Percentiles rank a stretch among this genome's conserved stretches.
These are phyloP conservation scores for Carex littledalei DNA, from an alignment of 176 grass and related monocot species.

Conservation along the genomic window DNA sequence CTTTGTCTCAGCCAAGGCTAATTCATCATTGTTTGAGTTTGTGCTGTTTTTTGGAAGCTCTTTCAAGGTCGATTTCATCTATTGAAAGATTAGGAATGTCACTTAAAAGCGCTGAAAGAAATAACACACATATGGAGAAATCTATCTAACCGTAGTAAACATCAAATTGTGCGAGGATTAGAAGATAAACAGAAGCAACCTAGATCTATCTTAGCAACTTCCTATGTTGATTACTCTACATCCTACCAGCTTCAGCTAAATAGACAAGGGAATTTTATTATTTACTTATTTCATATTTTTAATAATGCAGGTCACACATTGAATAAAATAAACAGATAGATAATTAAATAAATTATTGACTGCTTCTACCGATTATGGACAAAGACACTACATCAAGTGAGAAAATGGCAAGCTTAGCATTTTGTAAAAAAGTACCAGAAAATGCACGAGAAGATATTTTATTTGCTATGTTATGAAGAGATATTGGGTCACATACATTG, in stretches of 20 bases:
- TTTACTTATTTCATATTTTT: background rate
- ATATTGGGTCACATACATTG: slow-evolving; percentile 42
- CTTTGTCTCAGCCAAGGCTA: slow-evolving; percentile 53
- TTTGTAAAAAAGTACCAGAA: slow-evolving; percentile 21
- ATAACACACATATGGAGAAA: background rate
- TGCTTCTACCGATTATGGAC: background rate
- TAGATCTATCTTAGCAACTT: slow-evolving; percentile 19
- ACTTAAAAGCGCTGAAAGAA: background rate
- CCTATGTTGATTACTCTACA: background rate
- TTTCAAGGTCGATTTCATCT: slow-evolving; percentile 53
- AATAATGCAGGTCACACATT: slow-evolving; percentile 5
- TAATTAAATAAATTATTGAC: background rate
- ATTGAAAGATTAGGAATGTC: background rate
- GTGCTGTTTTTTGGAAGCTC: slow-evolving; percentile 38
- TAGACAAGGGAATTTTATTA: background rate
- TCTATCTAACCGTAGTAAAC: background rate
- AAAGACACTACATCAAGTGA: slow-evolving; percentile 7
- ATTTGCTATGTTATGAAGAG: slow-evolving; percentile 25
- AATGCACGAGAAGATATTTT: slow-evolving; percentile 3
- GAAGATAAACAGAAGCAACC: background rate
- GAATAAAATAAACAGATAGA: slow-evolving; percentile 18
- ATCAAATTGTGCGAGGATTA: background rate
- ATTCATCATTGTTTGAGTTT: slow-evolving; percentile 37
- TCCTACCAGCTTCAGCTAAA: background rate
- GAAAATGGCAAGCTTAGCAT: slow-evolving; percentile 8